Percentiles rank a stretch among this genome's conserved stretches.
Conservation (phyloP, 306 rosid genomes). For the Gastrolobium bilobum region DNA sequence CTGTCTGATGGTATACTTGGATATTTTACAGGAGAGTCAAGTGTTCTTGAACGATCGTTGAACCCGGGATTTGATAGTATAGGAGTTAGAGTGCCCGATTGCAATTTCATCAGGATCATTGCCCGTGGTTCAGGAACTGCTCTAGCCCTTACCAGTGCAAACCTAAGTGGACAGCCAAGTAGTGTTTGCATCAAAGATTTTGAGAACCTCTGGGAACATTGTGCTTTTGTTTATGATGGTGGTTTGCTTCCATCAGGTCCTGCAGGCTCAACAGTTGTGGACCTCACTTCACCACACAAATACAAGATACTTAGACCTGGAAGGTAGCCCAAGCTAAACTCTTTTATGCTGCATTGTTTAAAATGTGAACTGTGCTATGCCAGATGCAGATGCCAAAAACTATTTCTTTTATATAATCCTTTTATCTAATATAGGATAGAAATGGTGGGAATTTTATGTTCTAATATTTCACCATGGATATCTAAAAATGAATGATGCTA, state of each 20-base stretch:
- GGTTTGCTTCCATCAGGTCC: slow-evolving; percentile 90
- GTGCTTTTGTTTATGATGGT: slow-evolving; percentile 83
- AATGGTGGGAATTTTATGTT: slow-evolving; percentile 28
- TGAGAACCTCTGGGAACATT: slow-evolving; percentile 83
- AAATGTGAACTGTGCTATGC: slow-evolving; percentile 33
- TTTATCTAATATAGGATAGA: slow-evolving; percentile 14
- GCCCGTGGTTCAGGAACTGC: slow-evolving; percentile 82
- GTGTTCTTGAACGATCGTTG: slow-evolving; percentile 84
- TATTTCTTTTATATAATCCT: slow-evolving; percentile 27
- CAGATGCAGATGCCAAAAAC: slow-evolving; percentile 20
- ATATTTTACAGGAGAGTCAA: slow-evolving; percentile 78
- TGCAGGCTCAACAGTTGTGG: slow-evolving; percentile 90
- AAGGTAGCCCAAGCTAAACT: slow-evolving; percentile 66
- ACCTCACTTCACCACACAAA: slow-evolving; percentile 71
- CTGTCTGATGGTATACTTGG: slow-evolving; percentile 47
- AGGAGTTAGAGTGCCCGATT: slow-evolving; percentile 92
- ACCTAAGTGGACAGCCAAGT: slow-evolving; percentile 88
- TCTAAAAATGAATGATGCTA: slow-evolving; percentile 34
- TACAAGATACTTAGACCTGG: slow-evolving; percentile 90
- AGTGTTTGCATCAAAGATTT: slow-evolving; percentile 85
- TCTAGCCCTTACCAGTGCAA: slow-evolving; percentile 93
- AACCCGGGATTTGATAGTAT: slow-evolving; percentile 91
- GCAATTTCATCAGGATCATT: slow-evolving; percentile 79
- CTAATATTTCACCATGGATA: slow-evolving; percentile 23
- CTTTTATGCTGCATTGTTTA: slow-evolving; percentile 14